Evolutionary conservation across 1,139 yeast species (phyloP).

Genomic region (Blastobotrys persicus): DNA sequence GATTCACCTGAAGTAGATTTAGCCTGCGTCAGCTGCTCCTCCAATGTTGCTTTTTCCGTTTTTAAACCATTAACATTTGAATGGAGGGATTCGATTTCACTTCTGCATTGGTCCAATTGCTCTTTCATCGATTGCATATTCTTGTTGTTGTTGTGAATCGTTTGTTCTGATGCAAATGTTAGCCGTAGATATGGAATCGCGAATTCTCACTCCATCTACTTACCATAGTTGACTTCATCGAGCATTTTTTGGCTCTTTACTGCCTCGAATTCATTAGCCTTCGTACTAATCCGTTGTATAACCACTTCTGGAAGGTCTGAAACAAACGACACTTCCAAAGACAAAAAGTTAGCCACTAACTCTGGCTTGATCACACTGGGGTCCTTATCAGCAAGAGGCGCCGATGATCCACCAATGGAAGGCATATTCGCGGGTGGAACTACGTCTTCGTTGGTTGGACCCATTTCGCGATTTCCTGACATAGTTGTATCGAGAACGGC

Average conservation of each 20-base stretch:
- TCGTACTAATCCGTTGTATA: slow-evolving; percentile 41
- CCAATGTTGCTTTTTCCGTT: slow-evolving; percentile 32
- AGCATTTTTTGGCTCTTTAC: slow-evolving; percentile 52
- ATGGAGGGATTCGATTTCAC: slow-evolving; percentile 37
- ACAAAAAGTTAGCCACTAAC: slow-evolving; percentile 36
- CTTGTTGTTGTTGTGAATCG: slow-evolving; percentile 41
- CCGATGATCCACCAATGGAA: neutral
- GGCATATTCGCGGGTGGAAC: neutral
- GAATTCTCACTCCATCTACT: slow-evolving; percentile 13
- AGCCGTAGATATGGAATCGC: neutral
- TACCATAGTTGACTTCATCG: slow-evolving; percentile 43
- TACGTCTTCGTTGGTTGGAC: slow-evolving; percentile 1
- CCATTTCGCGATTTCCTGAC: slow-evolving; percentile 4
- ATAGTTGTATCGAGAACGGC: neutral
- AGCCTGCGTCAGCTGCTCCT: slow-evolving; percentile 34
- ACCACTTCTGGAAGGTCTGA: slow-evolving; percentile 28
- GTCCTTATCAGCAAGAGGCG: slow-evolving; percentile 14
- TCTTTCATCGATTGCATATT: slow-evolving; percentile 38
- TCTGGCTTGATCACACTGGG: slow-evolving; percentile 14
- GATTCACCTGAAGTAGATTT: slow-evolving; percentile 30
- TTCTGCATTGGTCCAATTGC: slow-evolving; percentile 32
- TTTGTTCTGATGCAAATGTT: slow-evolving; percentile 48
- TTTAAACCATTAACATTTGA: slow-evolving; percentile 36
- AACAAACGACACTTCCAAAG: slow-evolving; percentile 26
- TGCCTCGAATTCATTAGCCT: slow-evolving; percentile 49